Base-by-base conservation (phyloP, 2,329 filamentous ascomycete species). In the Hymenoscyphus repandus region DNA sequence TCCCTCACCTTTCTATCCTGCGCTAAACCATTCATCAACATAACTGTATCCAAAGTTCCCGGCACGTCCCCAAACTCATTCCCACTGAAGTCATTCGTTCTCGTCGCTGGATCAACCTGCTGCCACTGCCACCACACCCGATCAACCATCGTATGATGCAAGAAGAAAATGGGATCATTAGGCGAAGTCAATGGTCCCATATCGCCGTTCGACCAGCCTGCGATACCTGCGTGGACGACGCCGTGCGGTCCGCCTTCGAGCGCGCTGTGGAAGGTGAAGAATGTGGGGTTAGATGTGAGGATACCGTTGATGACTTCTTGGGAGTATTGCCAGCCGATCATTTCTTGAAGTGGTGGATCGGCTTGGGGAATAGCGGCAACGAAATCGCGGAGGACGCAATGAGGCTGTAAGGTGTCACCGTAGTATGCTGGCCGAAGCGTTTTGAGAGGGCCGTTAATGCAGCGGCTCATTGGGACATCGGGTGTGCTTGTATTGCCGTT, bases 371-470 rank as follows among this genome's bases (percentile, higher is more conserved):
- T 11, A 3, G 7, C 38, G n/a, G 22, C 9, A 18, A 20, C 22
- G 31, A 48, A 48, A 34, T 22, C 38, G n/a, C 46, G 46, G 27
- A 20, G 6, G 17, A 48, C 10, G 38, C 46, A 48, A 22, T 48
- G 38, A 2, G 30, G 30, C 7, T 5, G 10, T 3, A 18, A 2
- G 7, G 41, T 15, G 12, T 27, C 20, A 15, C 6, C 31, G 27
- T 18, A 48, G 27, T 48, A 48, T 9, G 27, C n/a, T 15, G 20
- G 30, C 12, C 15, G 17, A 9, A 49, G 18, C 12, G 9, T 30
- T 20, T 36, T 18, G 18, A 49, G 43, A 2, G 47, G 47, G 27
- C 47, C 47, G 31, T 49, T 17, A 11, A 49, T 27, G 15, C 47
- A 49, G 30, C 30, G 38, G 22, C 18, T 31, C 9, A 31, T 10